Conservation (phyloP, 495 filamentous ascomycete species). For the Letharia columbiana region DNA sequence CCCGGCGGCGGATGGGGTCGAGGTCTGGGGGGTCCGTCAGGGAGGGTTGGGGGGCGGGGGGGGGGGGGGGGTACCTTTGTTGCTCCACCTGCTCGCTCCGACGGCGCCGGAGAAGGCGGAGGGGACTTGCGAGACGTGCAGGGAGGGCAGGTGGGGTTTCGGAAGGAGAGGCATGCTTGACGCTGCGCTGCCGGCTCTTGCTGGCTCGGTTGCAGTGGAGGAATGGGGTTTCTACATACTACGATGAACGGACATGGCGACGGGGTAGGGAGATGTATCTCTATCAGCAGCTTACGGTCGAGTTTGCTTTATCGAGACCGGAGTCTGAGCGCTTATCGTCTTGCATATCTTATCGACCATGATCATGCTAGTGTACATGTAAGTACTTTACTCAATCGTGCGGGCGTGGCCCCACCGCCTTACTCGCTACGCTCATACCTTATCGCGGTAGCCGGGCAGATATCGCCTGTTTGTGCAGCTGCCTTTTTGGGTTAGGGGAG, state of each 20-base stretch:
- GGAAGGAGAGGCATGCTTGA: background rate
- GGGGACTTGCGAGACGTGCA: slow-evolving; percentile 17
- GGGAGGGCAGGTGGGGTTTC: background rate
- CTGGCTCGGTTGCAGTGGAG: background rate
- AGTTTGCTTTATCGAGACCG: background rate
- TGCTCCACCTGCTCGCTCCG: slow-evolving; percentile 18
- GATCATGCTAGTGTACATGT: background rate
- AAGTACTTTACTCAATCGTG: no score
- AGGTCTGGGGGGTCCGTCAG: slow-evolving; percentile 30
- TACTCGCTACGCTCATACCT: no score
- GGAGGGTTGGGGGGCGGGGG: no score
- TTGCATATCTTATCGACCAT: background rate
- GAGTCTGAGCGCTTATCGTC: background rate
- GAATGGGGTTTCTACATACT: no score
- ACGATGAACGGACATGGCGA: background rate
- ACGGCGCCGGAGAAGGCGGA: slow-evolving; percentile 18
- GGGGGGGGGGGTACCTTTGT: slow-evolving; percentile 12
- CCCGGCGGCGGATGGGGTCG: slow-evolving; percentile 35
- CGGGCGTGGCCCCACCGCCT: no score
- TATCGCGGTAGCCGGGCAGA: no score
- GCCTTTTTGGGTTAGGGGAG: background rate
- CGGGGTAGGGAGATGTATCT: background rate
- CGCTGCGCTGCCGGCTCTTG: background rate
- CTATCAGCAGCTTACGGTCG: no score
- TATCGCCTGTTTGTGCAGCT: background rate